Conservation (phyloP, 2,329 filamentous ascomycete species). For the Hymenoscyphus occultus region DNA sequence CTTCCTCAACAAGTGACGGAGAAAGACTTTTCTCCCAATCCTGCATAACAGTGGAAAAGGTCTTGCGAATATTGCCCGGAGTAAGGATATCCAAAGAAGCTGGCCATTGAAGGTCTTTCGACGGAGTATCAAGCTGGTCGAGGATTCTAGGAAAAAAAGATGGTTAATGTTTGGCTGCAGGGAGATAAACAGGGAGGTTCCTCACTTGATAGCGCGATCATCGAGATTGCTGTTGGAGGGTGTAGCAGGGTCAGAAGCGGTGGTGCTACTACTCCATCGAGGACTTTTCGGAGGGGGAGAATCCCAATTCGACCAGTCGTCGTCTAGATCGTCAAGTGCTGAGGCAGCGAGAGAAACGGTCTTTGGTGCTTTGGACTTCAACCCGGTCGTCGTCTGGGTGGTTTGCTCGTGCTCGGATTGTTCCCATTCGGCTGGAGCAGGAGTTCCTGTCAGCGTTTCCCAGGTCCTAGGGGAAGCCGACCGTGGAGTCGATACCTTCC, state of each 20-base stretch:
- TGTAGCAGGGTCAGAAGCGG: slow-evolving; percentile 30
- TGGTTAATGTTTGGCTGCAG: background rate
- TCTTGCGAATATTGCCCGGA: slow-evolving; percentile 73
- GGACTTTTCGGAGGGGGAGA: slow-evolving; percentile 52
- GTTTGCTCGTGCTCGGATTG: slow-evolving; percentile 19
- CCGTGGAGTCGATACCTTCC: slow-evolving; percentile 25
- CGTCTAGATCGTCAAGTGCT: slow-evolving; percentile 43
- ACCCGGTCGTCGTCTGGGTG: slow-evolving; percentile 19
- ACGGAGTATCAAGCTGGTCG: slow-evolving; percentile 16
- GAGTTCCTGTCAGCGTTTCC: slow-evolving; percentile 32
- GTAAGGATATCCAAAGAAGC: slow-evolving; percentile 46
- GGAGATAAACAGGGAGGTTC: slow-evolving; percentile 5
- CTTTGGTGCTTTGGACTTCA: slow-evolving; percentile 26
- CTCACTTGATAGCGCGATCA: slow-evolving; percentile 32
- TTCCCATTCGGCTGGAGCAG: slow-evolving; percentile 22
- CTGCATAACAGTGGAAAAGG: slow-evolving; percentile 81
- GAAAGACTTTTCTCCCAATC: slow-evolving; percentile 84
- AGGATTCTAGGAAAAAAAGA: background rate
- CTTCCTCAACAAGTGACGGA: slow-evolving; percentile 40
- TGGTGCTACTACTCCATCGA: slow-evolving; percentile 58
- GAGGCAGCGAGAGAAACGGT: slow-evolving; percentile 29
- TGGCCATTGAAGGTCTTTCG: slow-evolving; percentile 40
- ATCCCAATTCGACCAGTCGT: slow-evolving; percentile 66
- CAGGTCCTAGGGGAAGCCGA: slow-evolving; percentile 29
- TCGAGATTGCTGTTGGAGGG: slow-evolving; percentile 26